Evolutionary conservation across 257 asterid genomes (phyloP).

Genomic region (Gentiana dahurica): DNA sequence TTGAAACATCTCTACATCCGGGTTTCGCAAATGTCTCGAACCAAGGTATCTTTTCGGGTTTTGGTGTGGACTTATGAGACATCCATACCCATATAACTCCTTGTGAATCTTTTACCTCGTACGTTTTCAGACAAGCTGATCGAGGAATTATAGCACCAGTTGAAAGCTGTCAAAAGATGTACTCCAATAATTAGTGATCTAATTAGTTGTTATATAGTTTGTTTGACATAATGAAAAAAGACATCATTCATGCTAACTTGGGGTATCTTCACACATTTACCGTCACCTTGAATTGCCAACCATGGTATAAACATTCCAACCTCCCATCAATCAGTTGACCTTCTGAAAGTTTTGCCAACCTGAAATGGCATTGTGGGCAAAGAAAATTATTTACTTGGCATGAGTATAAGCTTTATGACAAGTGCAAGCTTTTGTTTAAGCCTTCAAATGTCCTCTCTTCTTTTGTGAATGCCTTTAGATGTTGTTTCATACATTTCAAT

Average conservation of each 20-base stretch:
- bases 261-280: slow-evolving; percentile 87
- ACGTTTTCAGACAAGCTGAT: slow-evolving; percentile 70
- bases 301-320: slow-evolving; percentile 89
- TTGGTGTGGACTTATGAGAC: slow-evolving; percentile 64
- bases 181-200: too few relatives aligned
- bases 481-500: too few relatives aligned
- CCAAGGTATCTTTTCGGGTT: slow-evolving; percentile 59
- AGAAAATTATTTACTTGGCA: not conserved
- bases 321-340: slow-evolving; percentile 74
- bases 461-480: too few relatives aligned
- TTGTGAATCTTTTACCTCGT: slow-evolving; percentile 69
- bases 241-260: slow-evolving; percentile 46
- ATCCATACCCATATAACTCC: slow-evolving; percentile 98
- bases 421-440: not conserved
- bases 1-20: slow-evolving; percentile 62
- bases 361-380: slow-evolving; percentile 9
- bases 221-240: not conserved
- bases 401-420: not conserved
- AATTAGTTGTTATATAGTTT: not conserved
- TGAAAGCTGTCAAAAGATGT: slow-evolving; percentile 42
- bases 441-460: too few relatives aligned
- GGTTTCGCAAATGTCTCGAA: slow-evolving; percentile 64
- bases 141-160: slow-evolving; percentile 66
- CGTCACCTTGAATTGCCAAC: slow-evolving; percentile 90
- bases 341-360: slow-evolving; percentile 93